Base-by-base conservation (phyloP, 2,329 filamentous ascomycete genomes). In the Alternaria gaisen region DNA sequence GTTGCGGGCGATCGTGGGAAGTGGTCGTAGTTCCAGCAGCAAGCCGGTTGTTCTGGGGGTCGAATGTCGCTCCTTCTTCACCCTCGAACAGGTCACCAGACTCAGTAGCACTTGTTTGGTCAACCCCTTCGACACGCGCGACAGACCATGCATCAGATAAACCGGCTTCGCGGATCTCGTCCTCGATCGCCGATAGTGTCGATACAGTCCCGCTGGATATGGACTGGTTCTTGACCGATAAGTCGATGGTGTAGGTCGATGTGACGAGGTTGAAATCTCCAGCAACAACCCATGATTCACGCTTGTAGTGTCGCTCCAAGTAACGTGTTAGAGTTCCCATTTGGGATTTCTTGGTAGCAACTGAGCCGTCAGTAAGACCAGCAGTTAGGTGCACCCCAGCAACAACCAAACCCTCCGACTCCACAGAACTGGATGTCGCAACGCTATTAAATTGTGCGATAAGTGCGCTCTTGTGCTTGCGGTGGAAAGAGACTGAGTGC, bases 261-360 rank as follows among this genome's bases (percentile, higher is more conserved):
- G 87, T 89, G 7, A 84, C 80, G 24, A 90, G 78, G 66, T 91
- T 91, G 72, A 90, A 88, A 69, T 90, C 88, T 3, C 89, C 89
- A 0, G 85, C 85, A 20, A 91, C 67, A 4, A 90, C 78, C 80
- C 84, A 87, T 5, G 86, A 81, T 38, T 83, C 81, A 0, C 74
- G 56, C 1, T 76, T 63, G 47, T 86, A 84, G 0, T 75, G 66
- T 1, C 63, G 66, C 0, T 74, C 71, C 16, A 90, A 66, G 69
- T 88, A 76, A 8, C 72, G 72, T 2, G 85, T 69, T 1, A 91
- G 70, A 20, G 75, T 80, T 46, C 83, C 81, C 14, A 90, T 71
- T 66, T 91, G 88, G 0, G 78, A 75, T 63, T 83, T 85, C 72
- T 89, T 90, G 1, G 83, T 80, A 2, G 81, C 79, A 4, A 90